Percentiles rank a stretch among this genome's conserved stretches.
Conservation (phyloP, 306 rosid species). For the Abrus pulchellus region DNA sequence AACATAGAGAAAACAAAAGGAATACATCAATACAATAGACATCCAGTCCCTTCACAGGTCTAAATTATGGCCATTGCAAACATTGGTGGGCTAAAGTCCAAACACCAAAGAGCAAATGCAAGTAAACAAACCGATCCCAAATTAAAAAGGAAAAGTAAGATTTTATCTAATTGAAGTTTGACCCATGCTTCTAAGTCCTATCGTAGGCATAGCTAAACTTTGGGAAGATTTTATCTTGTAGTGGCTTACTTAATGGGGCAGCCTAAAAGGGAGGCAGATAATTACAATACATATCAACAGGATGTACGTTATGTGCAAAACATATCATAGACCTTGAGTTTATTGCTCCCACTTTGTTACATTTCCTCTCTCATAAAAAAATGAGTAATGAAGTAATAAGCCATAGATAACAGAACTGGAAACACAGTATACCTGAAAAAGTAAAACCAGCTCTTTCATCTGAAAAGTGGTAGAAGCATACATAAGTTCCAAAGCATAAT, state of each 20-base stretch:
- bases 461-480: slow-evolving; percentile 86
- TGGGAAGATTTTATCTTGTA: neutral
- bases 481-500: slow-evolving; percentile 86
- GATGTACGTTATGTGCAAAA: neutral
- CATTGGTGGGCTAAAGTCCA: neutral
- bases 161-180: no score
- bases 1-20: no score
- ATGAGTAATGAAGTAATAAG: neutral
- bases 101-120: slow-evolving; percentile 12
- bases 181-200: no score
- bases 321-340: neutral
- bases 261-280: neutral
- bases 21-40: no score
- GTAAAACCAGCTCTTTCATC: slow-evolving; percentile 83
- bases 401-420: slow-evolving; percentile 23
- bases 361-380: slow-evolving; percentile 17
- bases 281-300: neutral
- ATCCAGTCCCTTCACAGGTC: no score
- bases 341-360: neutral
- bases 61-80: no score
- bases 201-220: neutral
- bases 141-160: neutral
- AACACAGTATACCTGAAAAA: slow-evolving; percentile 75
- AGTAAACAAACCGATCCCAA: neutral
- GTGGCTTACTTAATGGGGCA: neutral